A percentile compares a stretch with the other conserved stretches of the same genome.
Conservation (phyloP, 2,329 filamentous ascomycete genomes). For the Xylaria polymorpha region DNA sequence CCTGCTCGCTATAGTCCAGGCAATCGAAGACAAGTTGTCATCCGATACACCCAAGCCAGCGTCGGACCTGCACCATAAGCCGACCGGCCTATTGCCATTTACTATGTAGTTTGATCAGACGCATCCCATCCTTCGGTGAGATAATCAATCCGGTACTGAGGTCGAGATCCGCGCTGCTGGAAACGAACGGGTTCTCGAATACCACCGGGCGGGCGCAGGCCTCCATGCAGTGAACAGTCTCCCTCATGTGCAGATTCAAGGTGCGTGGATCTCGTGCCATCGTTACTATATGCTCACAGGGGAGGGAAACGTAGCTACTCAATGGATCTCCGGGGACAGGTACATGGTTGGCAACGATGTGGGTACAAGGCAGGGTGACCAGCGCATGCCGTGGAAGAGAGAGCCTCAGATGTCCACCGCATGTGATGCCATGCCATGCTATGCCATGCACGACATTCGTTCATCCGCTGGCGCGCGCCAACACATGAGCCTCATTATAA, state of each 20-base stretch:
- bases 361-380: conserved; percentile 46
- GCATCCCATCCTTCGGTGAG: conserved; percentile 19
- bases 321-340: conserved; percentile 34
- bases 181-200: conserved; percentile 38
- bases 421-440: conserved; percentile 48
- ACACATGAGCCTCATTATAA: conserved; percentile 35
- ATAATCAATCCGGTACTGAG: conserved; percentile 42
- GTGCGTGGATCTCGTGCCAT: conserved; percentile 49
- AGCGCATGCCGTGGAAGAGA: conserved; percentile 44
- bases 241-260: conserved; percentile 31
- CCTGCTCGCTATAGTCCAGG: not conserved
- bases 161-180: conserved; percentile 44
- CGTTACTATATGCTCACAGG: conserved; percentile 42
- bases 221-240: conserved; percentile 47
- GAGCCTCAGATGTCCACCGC: conserved; percentile 49
- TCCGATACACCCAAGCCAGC: not conserved
- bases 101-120: not conserved
- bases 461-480: conserved; percentile 39
- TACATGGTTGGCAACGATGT: conserved; percentile 43
- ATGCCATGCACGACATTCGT: conserved; percentile 50
- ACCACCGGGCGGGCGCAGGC: conserved; percentile 45
- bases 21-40: not conserved
- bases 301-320: conserved; percentile 23
- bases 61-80: not conserved
- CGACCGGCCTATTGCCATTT: not conserved